Evolutionary conservation across 1,284 basidiomycete genomes (phyloP).

Genomic region (Trichosporon asahii): DNA sequence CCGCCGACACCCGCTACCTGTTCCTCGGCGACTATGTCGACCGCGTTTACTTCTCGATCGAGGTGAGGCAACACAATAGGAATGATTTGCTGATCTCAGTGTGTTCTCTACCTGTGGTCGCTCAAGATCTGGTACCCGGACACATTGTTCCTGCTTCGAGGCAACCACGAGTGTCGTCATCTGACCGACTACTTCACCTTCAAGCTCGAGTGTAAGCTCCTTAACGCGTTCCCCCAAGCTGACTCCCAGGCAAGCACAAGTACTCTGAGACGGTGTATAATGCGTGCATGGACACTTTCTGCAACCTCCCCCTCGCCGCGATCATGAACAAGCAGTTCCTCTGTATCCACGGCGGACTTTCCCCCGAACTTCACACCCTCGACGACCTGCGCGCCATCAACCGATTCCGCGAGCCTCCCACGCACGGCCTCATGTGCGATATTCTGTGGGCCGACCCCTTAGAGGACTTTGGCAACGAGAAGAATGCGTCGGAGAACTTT

Average conservation of each 20-base stretch:
- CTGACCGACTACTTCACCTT: slow-evolving; percentile 97
- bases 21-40: slow-evolving; percentile 99
- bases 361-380: slow-evolving; percentile 82
- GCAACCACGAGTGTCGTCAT: slow-evolving; percentile 97
- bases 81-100: slow-evolving; percentile 55
- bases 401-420: slow-evolving; percentile 91
- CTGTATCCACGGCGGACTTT: slow-evolving; percentile 90
- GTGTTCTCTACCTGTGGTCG: slow-evolving; percentile 84
- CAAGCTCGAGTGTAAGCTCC: slow-evolving; percentile 78
- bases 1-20: slow-evolving; percentile 86
- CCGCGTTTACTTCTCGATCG: slow-evolving; percentile 91
- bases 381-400: slow-evolving; percentile 84
- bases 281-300: slow-evolving; percentile 90
- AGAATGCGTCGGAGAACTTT: slow-evolving; percentile 72
- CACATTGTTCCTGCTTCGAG: slow-evolving; percentile 83
- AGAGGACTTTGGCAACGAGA: slow-evolving; percentile 90
- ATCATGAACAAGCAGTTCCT: slow-evolving; percentile 98
- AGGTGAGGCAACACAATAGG: slow-evolving; percentile 56
- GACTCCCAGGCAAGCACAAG: slow-evolving; percentile 79
- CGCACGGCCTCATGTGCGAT: slow-evolving; percentile 91
- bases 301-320: slow-evolving; percentile 83
- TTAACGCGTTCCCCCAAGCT: slow-evolving; percentile 1
- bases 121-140: slow-evolving; percentile 93
- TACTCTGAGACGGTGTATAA: slow-evolving; percentile 88
- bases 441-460: slow-evolving; percentile 92